A percentile compares a stretch with the other conserved stretches of the same genome.
Evolutionary conservation across 2,329 filamentous ascomycete species (phyloP).

Genomic region (Beauveria australis): DNA sequence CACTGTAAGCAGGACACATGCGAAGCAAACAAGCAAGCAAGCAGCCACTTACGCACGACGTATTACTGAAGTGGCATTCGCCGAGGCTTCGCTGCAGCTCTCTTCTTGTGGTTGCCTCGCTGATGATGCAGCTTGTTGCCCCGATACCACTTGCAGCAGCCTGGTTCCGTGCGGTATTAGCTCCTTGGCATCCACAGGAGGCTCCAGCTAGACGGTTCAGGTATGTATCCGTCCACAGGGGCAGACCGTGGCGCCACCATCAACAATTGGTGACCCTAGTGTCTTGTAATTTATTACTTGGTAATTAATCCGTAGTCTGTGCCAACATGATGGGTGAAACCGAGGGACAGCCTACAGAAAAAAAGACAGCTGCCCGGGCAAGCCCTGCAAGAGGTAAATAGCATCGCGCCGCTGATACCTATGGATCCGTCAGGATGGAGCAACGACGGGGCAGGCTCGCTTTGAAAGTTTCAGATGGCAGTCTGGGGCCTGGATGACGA

Average conservation of each 20-base stretch:
- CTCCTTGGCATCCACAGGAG: not conserved
- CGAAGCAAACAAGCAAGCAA: not conserved
- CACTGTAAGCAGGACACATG: not conserved
- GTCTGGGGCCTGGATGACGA: slow-evolving; percentile 1
- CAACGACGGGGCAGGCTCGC: not conserved
- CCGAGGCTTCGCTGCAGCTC: not conserved
- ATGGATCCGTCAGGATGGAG: not conserved
- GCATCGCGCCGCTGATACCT: not conserved
- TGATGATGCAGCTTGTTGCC: not conserved
- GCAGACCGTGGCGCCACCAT: not conserved
- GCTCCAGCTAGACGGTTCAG: not conserved
- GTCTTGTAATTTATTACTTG: not conserved
- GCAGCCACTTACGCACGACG: not conserved
- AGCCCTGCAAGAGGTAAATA: not conserved
- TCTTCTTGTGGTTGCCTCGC: not conserved
- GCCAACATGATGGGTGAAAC: not conserved
- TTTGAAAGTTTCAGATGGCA: not conserved
- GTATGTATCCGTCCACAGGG: too few species aligned
- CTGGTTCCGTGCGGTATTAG: not conserved
- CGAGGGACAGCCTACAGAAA: not conserved
- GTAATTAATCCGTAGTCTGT: not conserved
- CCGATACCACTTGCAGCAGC: not conserved
- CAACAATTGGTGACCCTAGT: not conserved
- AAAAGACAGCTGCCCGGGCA: not conserved
- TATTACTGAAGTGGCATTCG: not conserved